phyloP scores from a whole-genome alignment of 345 rosid species.

The Pistacia atlantica region DNA sequence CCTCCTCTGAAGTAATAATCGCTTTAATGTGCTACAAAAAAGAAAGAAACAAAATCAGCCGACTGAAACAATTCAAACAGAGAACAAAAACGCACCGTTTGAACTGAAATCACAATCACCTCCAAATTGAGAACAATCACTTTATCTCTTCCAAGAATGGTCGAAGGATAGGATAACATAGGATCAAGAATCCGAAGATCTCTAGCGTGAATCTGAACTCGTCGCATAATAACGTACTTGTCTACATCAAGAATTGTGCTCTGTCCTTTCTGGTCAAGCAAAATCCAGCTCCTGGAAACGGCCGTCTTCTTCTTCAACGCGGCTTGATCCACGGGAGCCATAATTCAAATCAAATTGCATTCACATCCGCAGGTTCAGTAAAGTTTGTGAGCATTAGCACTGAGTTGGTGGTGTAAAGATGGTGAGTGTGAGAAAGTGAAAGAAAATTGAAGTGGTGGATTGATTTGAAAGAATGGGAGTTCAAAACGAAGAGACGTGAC shows the following conservation, averaged over 20 bases:
- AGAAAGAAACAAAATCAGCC: conserved; percentile 8
- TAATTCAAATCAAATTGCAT: neutral
- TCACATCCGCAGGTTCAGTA: neutral
- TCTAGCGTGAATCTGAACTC: conserved; percentile 59
- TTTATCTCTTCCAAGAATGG: conserved; percentile 50
- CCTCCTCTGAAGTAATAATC: conserved; percentile 61
- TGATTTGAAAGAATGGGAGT: neutral
- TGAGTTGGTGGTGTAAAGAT: neutral
- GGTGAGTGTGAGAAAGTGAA: neutral
- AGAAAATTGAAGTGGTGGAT: neutral
- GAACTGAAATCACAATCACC: conserved; percentile 20
- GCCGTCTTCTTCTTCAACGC: conserved; percentile 43
- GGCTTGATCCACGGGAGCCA: conserved; percentile 28
- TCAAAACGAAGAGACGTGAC: neutral
- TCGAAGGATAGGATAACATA: conserved; percentile 49
- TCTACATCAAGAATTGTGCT: conserved; percentile 45
- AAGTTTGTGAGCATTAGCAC: neutral
- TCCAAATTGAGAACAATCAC: conserved; percentile 60
- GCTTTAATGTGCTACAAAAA: conserved; percentile 54
- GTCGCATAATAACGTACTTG: conserved; percentile 55
- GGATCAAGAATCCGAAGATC: conserved; percentile 68
- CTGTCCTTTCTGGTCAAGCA: conserved; percentile 38
- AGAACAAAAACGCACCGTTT: neutral
- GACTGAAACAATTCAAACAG: neutral
- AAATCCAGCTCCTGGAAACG: conserved; percentile 46